A percentile compares a stretch with the other conserved stretches of the same genome.
These are phyloP conservation scores for Casuarina cunninghamiana DNA, from an alignment of 306 rosid species.

Conservation along the genomic window DNA sequence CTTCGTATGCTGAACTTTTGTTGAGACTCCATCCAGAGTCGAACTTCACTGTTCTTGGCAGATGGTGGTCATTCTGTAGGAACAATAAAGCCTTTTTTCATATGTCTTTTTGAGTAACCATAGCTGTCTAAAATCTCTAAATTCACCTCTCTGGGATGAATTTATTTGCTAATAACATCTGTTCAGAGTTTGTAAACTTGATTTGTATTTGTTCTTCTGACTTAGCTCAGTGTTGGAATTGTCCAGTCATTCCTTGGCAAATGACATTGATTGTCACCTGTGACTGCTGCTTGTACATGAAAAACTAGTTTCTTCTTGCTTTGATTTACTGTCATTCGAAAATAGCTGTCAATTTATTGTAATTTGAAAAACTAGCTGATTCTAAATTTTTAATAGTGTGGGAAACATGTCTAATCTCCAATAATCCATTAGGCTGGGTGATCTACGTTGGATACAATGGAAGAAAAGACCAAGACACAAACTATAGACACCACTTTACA, in stretches of 20 bases:
- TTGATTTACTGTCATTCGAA: not conserved
- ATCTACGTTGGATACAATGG: constrained; percentile 13
- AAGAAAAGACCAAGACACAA: constrained; percentile 22
- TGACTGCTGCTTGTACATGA: not conserved
- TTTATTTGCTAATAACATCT: not conserved
- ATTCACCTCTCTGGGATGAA: not conserved
- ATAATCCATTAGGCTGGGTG: constrained; percentile 9
- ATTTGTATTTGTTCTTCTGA: not conserved
- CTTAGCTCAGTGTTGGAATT: not conserved
- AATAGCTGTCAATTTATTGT: not conserved
- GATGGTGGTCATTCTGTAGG: not conserved
- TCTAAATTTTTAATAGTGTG: not conserved
- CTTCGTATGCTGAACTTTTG: not conserved
- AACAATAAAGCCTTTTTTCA: too few species aligned
- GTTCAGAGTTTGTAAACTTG: not conserved
- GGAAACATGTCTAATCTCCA: not conserved
- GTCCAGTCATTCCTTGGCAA: not conserved
- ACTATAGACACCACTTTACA: constrained; percentile 12
- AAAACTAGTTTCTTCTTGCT: not conserved
- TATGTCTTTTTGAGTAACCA: too few species aligned
- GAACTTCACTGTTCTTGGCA: not conserved
- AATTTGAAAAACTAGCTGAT: too few species aligned
- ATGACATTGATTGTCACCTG: not conserved
- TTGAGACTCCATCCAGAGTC: not conserved
- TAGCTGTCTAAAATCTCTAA: not conserved